Percentiles rank a stretch among this genome's conserved stretches.
Conservation (phyloP, 1,284 basidiomycete genomes). For the Apiotrichum domesticum region DNA sequence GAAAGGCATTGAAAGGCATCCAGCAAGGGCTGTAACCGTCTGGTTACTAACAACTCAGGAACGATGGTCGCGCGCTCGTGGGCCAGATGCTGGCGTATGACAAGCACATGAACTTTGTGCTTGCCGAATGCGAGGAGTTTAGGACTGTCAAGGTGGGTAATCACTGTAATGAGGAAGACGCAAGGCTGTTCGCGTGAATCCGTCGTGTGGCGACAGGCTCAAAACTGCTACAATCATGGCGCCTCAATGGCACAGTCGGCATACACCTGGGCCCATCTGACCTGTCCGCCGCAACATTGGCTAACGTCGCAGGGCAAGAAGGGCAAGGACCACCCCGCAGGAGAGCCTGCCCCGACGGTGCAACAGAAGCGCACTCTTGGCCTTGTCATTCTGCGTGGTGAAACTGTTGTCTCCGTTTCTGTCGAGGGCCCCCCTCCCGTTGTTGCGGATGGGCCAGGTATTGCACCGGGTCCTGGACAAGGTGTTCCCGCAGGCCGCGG, state of each 20-base stretch:
- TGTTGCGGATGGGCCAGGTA: conserved; percentile 64
- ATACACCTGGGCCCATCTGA: no score
- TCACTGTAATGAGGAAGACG: neutral
- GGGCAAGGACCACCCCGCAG: conserved; percentile 39
- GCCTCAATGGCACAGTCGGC: no score
- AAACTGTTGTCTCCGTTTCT: conserved; percentile 89
- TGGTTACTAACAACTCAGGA: conserved; percentile 42
- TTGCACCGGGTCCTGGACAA: conserved; percentile 72
- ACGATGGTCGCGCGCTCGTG: conserved; percentile 90
- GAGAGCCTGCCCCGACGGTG: conserved; percentile 65
- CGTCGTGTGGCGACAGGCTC: no score
- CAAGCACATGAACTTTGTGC: conserved; percentile 98
- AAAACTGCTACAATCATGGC: no score
- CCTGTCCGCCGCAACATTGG: no score
- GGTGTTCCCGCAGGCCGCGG: conserved; percentile 95
- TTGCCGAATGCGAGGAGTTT: conserved; percentile 96
- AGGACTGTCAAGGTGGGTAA: conserved; percentile 59
- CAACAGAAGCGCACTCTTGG: conserved; percentile 96
- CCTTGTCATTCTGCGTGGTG: conserved; percentile 90
- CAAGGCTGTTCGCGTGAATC: no score
- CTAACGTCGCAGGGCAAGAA: conserved; percentile 41
- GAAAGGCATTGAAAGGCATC: no score
- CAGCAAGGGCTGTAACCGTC: no score
- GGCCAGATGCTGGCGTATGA: conserved; percentile 99
- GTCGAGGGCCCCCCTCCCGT: conserved; percentile 98